Evolutionary conservation across 257 asterid genomes (phyloP).

Genomic region (Rauvolfia tetraphylla): DNA sequence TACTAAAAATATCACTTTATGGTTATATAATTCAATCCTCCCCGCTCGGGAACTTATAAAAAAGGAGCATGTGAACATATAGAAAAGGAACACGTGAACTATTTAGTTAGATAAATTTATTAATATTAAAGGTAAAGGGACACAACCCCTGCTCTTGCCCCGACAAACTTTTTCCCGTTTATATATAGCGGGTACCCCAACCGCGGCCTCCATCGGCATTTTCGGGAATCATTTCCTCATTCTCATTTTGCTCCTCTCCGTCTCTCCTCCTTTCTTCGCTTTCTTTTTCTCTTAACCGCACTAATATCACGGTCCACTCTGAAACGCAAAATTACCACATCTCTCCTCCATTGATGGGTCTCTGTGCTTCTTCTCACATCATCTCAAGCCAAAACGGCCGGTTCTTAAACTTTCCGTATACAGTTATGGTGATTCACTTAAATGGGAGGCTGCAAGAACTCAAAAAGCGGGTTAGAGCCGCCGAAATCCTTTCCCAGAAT

Average conservation of each 20-base stretch:
- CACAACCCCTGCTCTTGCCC: background rate
- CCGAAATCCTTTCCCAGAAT: constrained; percentile 38
- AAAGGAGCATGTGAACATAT: too few species aligned
- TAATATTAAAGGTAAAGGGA: background rate
- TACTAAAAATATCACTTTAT: too few species aligned
- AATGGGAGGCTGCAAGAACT: constrained; percentile 47
- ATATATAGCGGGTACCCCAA: background rate
- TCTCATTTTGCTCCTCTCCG: background rate
- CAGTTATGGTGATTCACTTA: constrained; percentile 27
- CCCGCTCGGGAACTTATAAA: too few species aligned
- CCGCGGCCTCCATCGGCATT: background rate
- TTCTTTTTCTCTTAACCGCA: background rate
- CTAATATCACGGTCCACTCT: background rate
- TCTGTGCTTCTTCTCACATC: constrained; percentile 15
- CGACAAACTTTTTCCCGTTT: too few species aligned
- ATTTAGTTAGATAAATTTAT: background rate
- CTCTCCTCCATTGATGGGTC: constrained; percentile 2
- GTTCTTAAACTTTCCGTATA: background rate
- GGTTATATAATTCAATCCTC: too few species aligned
- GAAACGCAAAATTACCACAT: background rate
- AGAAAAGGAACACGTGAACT: background rate
- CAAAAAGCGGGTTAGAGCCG: constrained; percentile 34
- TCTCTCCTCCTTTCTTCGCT: background rate
- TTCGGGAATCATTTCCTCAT: background rate
- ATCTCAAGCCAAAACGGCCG: constrained; percentile 5